These are phyloP conservation scores for Corylus heterophylla DNA, from an alignment of 306 rosid species.

Conservation along the genomic window DNA sequence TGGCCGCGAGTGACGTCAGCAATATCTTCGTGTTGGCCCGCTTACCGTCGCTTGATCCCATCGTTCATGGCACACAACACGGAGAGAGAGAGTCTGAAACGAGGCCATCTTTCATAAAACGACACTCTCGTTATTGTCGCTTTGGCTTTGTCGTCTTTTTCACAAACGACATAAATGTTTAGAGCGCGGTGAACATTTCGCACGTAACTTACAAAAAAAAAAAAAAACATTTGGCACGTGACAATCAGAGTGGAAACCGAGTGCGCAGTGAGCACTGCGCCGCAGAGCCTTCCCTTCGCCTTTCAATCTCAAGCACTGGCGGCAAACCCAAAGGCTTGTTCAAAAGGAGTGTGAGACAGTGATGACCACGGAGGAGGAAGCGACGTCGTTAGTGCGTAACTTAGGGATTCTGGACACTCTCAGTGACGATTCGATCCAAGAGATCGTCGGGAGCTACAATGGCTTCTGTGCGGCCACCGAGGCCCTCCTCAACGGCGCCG, in stretches of 20 bases:
- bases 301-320: not conserved
- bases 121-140: not conserved
- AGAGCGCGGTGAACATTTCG: no score
- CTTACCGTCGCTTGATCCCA: conserved; percentile 29
- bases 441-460: conserved; percentile 49
- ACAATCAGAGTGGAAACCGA: no score
- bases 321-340: conserved; percentile 4
- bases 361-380: conserved; percentile 43
- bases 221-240: no score
- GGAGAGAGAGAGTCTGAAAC: not conserved
- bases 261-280: no score
- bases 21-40: conserved; percentile 46
- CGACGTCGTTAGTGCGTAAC: conserved; percentile 39
- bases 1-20: conserved; percentile 66
- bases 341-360: not conserved
- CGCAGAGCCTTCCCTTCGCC: not conserved
- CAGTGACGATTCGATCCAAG: conserved; percentile 35
- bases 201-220: no score
- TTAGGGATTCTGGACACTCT: conserved; percentile 52
- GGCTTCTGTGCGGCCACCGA: conserved; percentile 61
- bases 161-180: no score
- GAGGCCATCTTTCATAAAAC: not conserved
- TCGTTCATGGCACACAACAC: not conserved
- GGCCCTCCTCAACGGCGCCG: conserved; percentile 54
- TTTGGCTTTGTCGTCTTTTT: not conserved